These are phyloP conservation scores for Pinus tabuliformis DNA, from an alignment of 75 land plant genomes.

Conservation along the genomic window DNA sequence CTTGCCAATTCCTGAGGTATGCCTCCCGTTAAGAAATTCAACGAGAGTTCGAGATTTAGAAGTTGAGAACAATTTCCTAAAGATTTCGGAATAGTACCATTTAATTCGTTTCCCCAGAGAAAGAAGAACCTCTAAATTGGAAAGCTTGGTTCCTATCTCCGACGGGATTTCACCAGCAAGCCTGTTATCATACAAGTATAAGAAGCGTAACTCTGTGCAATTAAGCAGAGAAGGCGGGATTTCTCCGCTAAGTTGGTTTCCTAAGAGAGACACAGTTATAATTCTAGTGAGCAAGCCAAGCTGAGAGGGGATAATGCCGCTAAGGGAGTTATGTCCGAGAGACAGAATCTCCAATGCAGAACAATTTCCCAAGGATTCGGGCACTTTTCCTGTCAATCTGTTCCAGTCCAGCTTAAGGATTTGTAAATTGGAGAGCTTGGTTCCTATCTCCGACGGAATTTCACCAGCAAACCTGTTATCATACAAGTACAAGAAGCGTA, in stretches of 20 bases:
- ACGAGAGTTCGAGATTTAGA: constrained; percentile 32
- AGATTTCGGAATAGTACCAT: constrained; percentile 37
- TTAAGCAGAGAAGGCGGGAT: constrained; percentile 10
- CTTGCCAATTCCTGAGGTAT: constrained; percentile 34
- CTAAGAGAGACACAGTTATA: constrained; percentile 9
- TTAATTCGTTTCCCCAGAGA: constrained; percentile 29
- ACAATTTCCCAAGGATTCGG: constrained; percentile 12
- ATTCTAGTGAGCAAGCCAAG: constrained; percentile 14
- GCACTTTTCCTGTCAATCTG: constrained; percentile 16
- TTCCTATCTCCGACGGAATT: constrained; percentile 28
- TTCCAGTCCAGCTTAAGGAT: constrained; percentile 13
- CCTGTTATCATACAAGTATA: too few species aligned
- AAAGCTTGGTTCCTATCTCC: constrained; percentile 5
- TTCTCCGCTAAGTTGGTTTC: constrained; percentile 17
- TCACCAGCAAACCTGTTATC: constrained; percentile 33
- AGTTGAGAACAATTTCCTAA: constrained; percentile 28
- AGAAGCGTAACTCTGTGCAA: not conserved
- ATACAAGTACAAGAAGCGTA: constrained; percentile 15
- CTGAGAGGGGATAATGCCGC: constrained; percentile 13
- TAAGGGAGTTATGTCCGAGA: constrained; percentile 14
- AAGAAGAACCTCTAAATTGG: constrained; percentile 17
- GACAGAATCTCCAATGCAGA: constrained; percentile 11
- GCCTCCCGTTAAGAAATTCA: constrained; percentile 35
- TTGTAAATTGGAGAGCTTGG: too few species aligned
- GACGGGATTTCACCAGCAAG: too few species aligned